Conservation (phyloP, 345 rosid species). For the Boechera retrofracta region DNA sequence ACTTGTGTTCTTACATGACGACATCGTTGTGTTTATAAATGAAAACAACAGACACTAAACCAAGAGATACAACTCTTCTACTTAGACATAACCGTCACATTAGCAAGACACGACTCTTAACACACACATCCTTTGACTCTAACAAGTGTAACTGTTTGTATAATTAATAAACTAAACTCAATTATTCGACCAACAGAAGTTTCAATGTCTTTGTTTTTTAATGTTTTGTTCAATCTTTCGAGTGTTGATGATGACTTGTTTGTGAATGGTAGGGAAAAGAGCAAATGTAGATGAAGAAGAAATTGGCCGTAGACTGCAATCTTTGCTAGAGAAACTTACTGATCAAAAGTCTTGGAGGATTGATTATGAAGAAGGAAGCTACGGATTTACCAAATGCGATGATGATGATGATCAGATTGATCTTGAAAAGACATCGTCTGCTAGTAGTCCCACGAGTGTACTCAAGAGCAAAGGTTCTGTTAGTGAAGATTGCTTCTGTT, state of each 20-base stretch:
- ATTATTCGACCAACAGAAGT: too few relatives aligned
- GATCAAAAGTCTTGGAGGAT: constrained; percentile 27
- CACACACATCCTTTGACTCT: too few relatives aligned
- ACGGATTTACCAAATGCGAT: too few relatives aligned
- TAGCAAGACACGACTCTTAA: too few relatives aligned
- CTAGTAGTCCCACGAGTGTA: constrained; percentile 41
- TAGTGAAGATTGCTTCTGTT: constrained; percentile 38
- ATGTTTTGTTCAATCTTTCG: not conserved
- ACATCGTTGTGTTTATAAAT: too few relatives aligned
- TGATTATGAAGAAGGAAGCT: not conserved
- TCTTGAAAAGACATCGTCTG: constrained; percentile 29
- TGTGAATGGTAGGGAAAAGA: constrained; percentile 20
- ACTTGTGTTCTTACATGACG: too few relatives aligned
- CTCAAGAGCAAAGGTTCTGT: constrained; percentile 35
- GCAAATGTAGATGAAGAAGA: constrained; percentile 22
- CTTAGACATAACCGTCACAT: too few relatives aligned
- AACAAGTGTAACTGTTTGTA: too few relatives aligned
- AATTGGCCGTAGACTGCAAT: not conserved
- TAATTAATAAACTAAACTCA: too few relatives aligned
- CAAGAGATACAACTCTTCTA: too few relatives aligned
- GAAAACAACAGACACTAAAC: too few relatives aligned
- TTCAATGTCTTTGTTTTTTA: not conserved
- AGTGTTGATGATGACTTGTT: constrained; percentile 8
- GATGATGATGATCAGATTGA: constrained; percentile 32
- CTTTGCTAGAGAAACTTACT: constrained; percentile 5